Percentiles rank a stretch among this genome's conserved stretches.
Conservation (phyloP, 495 filamentous ascomycete species). For the Neurospora sp. region DNA sequence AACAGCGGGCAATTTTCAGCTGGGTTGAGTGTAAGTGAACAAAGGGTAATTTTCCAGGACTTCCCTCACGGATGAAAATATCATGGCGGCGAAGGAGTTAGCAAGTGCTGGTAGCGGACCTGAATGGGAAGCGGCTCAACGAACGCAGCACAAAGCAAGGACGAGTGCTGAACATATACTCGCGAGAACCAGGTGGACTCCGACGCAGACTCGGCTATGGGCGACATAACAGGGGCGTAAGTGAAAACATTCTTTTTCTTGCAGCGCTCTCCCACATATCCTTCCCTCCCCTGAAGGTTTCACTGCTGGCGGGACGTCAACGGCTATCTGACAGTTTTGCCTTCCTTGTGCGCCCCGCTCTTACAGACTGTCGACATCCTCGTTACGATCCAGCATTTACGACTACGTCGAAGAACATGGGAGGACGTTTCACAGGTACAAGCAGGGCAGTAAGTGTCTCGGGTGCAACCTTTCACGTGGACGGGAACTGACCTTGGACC, state of each 20-base stretch:
- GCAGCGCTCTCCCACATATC: background rate
- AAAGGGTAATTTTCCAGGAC: background rate
- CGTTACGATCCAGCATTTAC: slow-evolving; percentile 8
- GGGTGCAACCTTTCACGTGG: background rate
- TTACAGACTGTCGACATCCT: slow-evolving; percentile 4
- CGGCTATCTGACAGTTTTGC: background rate
- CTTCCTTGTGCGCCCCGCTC: background rate
- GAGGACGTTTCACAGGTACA: slow-evolving; percentile 26
- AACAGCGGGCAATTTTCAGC: background rate
- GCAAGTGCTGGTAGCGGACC: background rate
- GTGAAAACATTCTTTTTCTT: background rate
- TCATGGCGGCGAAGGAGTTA: background rate
- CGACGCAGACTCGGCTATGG: slow-evolving; percentile 6
- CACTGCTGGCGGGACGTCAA: background rate
- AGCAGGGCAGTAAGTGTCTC: slow-evolving; percentile 24
- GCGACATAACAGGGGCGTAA: slow-evolving; percentile 1
- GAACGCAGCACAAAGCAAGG: background rate
- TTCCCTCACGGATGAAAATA: background rate
- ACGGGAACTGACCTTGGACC: background rate
- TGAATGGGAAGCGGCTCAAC: background rate
- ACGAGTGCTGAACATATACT: background rate
- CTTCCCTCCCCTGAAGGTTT: background rate
- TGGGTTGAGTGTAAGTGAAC: slow-evolving; percentile 4
- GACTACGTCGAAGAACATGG: slow-evolving; percentile 22
- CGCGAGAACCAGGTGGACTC: slow-evolving; percentile 1